phyloP scores from a whole-genome alignment of 345 rosid genomes.

The Eucalyptus pumila region DNA sequence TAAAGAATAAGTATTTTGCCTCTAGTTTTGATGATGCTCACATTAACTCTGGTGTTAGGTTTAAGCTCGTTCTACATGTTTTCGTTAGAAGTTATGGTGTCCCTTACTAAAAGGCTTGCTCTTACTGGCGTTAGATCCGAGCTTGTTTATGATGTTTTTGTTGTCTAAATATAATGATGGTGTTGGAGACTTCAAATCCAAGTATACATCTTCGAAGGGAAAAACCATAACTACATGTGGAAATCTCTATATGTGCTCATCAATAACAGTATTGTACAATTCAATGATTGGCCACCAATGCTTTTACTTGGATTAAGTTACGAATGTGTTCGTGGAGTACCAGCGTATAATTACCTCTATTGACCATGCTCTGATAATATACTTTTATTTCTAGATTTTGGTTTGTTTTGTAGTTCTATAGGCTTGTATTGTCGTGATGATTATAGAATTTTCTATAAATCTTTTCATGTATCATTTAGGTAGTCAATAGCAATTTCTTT shows the following conservation, averaged over 20 bases:
- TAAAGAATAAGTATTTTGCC: background rate
- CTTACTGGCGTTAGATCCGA: accelerated
- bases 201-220: background rate
- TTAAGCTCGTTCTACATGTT: background rate
- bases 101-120: background rate
- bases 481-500: no score
- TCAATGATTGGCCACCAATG: background rate
- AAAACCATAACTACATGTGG: background rate
- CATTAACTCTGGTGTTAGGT: accelerated
- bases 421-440: background rate
- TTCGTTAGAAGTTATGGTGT: background rate
- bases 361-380: background rate
- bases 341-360: no score
- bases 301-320: background rate
- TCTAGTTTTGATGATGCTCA: background rate
- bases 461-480: background rate
- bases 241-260: background rate
- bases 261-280: background rate
- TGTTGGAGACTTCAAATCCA: background rate
- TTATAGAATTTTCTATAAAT: background rate
- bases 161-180: no score
- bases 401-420: background rate
- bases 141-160: background rate
- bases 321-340: background rate
- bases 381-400: no score